Conservation (phyloP, 257 asterid species). For the Ocimum tenuiflorum region DNA sequence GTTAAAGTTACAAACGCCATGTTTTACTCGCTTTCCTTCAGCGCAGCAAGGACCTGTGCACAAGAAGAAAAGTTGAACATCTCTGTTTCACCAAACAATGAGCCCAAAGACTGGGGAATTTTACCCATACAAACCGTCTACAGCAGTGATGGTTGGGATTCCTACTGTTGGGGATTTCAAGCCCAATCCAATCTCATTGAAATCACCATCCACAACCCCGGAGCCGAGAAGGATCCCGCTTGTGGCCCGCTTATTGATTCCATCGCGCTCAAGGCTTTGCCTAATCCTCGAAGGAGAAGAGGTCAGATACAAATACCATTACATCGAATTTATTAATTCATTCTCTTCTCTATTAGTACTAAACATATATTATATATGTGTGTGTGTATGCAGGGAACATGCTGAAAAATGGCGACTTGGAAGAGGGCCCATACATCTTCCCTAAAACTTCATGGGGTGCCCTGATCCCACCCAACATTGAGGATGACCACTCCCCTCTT, state of each 20-base stretch:
- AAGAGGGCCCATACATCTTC: slow-evolving; percentile 77
- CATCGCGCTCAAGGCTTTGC: slow-evolving; percentile 55
- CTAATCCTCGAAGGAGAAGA: slow-evolving; percentile 34
- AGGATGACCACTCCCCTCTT: slow-evolving; percentile 74
- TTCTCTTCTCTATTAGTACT: too few species aligned
- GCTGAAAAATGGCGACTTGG: slow-evolving; percentile 79
- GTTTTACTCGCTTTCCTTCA: slow-evolving; percentile 55
- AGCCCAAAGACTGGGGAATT: slow-evolving; percentile 34
- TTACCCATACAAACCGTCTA: slow-evolving; percentile 47
- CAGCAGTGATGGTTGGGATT: slow-evolving; percentile 51
- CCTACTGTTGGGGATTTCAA: slow-evolving; percentile 38
- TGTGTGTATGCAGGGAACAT: slow-evolving; percentile 43
- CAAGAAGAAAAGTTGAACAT: slow-evolving; percentile 60
- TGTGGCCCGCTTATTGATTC: slow-evolving; percentile 76
- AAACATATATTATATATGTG: too few species aligned
- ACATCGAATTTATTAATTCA: too few species aligned
- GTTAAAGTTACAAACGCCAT: slow-evolving; percentile 31
- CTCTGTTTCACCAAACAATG: slow-evolving; percentile 37
- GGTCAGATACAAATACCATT: slow-evolving; percentile 22
- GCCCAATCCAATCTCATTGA: slow-evolving; percentile 27
- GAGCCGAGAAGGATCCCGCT: slow-evolving; percentile 33
- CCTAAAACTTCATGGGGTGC: slow-evolving; percentile 55
- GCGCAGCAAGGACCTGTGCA: slow-evolving; percentile 71
- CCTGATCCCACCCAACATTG: slow-evolving; percentile 71
- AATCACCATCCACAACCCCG: slow-evolving; percentile 39